These are phyloP conservation scores for Trichocomaceae sp. DNA, from an alignment of 2,329 filamentous ascomycete species.

Conservation along the genomic window DNA sequence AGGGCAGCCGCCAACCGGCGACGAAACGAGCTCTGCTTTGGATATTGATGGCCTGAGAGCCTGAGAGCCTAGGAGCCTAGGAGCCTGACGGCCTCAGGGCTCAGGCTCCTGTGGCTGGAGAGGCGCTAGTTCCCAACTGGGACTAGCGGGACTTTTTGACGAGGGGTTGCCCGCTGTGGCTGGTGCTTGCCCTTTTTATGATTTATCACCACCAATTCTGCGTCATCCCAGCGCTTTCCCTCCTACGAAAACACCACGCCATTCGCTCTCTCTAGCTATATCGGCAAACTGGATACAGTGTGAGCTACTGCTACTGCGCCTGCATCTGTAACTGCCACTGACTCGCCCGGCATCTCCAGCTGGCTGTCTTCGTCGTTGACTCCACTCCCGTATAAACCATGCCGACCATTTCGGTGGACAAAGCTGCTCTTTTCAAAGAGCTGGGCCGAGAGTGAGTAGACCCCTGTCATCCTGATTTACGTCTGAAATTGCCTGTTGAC, in stretches of 20 bases:
- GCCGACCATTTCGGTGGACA: conserved; percentile 96
- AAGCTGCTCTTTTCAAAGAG: conserved; percentile 89
- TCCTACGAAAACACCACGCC: too few relatives aligned
- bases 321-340: background rate
- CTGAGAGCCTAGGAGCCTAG: too few relatives aligned
- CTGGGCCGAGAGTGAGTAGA: conserved; percentile 71
- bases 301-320: too few relatives aligned
- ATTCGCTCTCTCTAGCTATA: too few relatives aligned
- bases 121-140: conserved; percentile 14
- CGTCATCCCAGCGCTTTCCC: background rate
- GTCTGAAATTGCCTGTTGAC: conserved; percentile 13
- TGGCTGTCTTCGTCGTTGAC: too few relatives aligned
- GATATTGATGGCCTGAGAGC: background rate
- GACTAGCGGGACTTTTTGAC: background rate
- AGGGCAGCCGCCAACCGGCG: too few relatives aligned
- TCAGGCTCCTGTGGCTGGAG: conserved; percentile 32
- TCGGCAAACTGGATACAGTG: too few relatives aligned
- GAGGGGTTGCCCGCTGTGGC: conserved; percentile 12
- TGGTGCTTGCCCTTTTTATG: conserved; percentile 7
- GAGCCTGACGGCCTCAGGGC: too few relatives aligned
- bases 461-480: background rate
- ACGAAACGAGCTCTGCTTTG: conserved; percentile 12
- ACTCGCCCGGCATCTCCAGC: background rate
- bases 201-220: background rate
- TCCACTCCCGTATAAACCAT: conserved; percentile 52